Conservation (phyloP, 495 filamentous ascomycete genomes). For the Podospora pseudopauciseta region DNA sequence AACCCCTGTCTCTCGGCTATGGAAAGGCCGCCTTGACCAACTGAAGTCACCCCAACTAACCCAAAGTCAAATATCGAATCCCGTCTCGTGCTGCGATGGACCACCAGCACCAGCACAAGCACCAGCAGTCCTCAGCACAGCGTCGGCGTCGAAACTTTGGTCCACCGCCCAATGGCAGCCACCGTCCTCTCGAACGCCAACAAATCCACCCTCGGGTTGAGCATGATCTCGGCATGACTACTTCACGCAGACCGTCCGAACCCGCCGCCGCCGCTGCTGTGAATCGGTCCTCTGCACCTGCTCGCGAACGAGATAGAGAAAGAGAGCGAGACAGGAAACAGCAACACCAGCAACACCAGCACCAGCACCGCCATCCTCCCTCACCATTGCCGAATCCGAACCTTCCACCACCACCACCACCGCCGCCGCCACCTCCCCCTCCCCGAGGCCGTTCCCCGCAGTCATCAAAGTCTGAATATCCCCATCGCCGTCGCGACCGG, state of each 20-base stretch:
- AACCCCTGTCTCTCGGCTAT: conserved; percentile 37
- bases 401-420: conserved; percentile 15
- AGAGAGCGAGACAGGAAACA: conserved; percentile 21
- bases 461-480: conserved; percentile 17
- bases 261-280: conserved; percentile 31
- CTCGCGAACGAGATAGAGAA: conserved; percentile 26
- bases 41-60: conserved; percentile 34
- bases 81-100: conserved; percentile 32
- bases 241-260: conserved; percentile 34
- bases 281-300: conserved; percentile 27
- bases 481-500: conserved; percentile 24
- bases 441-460: conserved; percentile 14
- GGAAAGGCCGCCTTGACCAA: conserved; percentile 32
- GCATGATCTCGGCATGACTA: conserved; percentile 39
- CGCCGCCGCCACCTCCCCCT: conserved; percentile 10
- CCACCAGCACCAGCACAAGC: background rate
- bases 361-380: conserved; percentile 4
- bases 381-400: conserved; percentile 6
- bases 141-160: conserved; percentile 29
- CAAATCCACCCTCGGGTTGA: conserved; percentile 28
- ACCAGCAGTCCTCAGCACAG: conserved; percentile 19
- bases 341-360: no score
- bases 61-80: conserved; percentile 37
- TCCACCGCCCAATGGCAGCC: conserved; percentile 37
- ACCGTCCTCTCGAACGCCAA: conserved; percentile 24